Base-by-base conservation (phyloP, 345 rosid genomes). In the Adansonia digitata region DNA sequence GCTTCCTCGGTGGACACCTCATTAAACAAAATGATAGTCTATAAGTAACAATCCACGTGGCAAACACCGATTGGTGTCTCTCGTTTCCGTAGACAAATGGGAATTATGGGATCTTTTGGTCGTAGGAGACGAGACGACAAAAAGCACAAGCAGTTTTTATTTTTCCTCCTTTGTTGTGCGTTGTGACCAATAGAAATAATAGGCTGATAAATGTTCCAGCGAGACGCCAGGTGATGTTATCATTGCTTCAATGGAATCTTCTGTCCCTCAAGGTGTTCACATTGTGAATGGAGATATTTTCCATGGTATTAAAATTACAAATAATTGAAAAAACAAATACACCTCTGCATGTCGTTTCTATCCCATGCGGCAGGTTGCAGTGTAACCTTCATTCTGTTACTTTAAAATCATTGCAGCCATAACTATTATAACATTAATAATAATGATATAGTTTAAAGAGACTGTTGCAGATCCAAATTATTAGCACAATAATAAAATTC, bases 261-360 rank as follows among this genome's bases (percentile, higher is more conserved):
- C 69, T 40, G 40, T 20, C 46, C 43, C 42, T 40, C 64, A 73
- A 60, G 68, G 80, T 81, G 84, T 87, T 87, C 90, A 87, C 88
- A 87, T 85, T 5, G 5, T 0, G 5, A 37, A 56, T 12, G 1
- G 7, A 8, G 64, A 60, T 42, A 26, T 18, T 34, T 72, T 43
- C 24, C 52, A 8, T 7, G 5, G 31, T 5, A 5, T 2, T 0
- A 34, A 56, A 65, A 12, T 56, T 11, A 0, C 14, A 1, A 7
- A 0, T 13, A 37, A 1, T 0, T 1, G 29, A 62, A 75, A 49
- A 46, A 73, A 75, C 82, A 13, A 49, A 6, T 63, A 18, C 57
- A 34, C 24, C 78, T 71, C 65, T 51, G 2, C 1, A 2, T 42
- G 27, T 2, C 46, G 4, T 15, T 27, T 56, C 7, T 34, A 17